A percentile compares a stretch with the other conserved stretches of the same genome.
phyloP scores from a whole-genome alignment of 192 early-diverging fungal species.

The Linnemannia hyalina region DNA sequence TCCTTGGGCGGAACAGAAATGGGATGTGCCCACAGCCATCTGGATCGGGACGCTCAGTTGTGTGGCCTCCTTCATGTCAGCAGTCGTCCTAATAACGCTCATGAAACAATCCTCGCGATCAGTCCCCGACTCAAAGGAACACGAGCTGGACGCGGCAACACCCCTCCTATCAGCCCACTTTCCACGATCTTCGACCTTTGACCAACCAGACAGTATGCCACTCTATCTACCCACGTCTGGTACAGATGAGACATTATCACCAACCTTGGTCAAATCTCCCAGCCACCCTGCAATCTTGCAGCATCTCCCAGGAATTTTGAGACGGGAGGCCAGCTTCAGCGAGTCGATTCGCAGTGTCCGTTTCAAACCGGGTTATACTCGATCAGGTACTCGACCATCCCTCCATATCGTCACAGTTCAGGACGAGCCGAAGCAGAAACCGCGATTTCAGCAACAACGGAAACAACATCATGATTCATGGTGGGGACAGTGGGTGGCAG shows the following conservation, averaged over 20 bases:
- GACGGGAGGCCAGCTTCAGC: constrained; percentile 16
- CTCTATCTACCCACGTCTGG: background rate
- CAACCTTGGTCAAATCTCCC: background rate
- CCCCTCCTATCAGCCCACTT: background rate
- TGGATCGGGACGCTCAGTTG: constrained; percentile 50
- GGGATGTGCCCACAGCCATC: constrained; percentile 45
- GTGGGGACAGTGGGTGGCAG: constrained; percentile 32
- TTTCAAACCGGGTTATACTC: constrained; percentile 18
- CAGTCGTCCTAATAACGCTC: constrained; percentile 13
- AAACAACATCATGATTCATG: constrained; percentile 2
- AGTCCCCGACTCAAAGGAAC: background rate
- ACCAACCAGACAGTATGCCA: background rate
- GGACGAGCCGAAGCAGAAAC: constrained; percentile 8
- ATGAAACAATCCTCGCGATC: background rate
- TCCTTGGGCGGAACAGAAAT: constrained; percentile 45
- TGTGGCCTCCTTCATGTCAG: constrained; percentile 37
- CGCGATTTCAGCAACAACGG: background rate
- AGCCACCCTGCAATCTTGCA: constrained; percentile 20
- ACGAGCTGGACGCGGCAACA: constrained; percentile 7
- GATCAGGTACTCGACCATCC: constrained; percentile 25
- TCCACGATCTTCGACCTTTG: background rate
- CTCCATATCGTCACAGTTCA: constrained; percentile 34
- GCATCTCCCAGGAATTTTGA: constrained; percentile 23
- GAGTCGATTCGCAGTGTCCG: constrained; percentile 35
- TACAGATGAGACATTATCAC: background rate